Evolutionary conservation across 257 asterid species (phyloP).

Genomic region (Ligustrum vulgare): DNA sequence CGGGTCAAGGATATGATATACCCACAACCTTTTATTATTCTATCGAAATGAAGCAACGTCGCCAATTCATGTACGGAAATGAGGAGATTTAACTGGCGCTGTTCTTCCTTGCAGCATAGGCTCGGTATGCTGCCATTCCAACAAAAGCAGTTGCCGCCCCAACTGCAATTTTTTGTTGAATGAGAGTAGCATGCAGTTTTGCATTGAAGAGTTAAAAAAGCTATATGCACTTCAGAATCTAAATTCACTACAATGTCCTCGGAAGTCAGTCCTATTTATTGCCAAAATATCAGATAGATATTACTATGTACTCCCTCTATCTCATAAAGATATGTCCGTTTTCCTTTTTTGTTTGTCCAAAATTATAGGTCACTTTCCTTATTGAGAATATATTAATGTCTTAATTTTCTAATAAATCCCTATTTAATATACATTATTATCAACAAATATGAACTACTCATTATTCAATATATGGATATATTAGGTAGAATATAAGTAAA

Average conservation of each 20-base stretch:
- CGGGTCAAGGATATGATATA: not conserved
- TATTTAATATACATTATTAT: too few relatives aligned
- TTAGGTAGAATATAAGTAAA: too few relatives aligned
- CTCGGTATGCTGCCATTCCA: conserved; percentile 81
- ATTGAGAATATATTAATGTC: too few relatives aligned
- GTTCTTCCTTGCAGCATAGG: conserved; percentile 78
- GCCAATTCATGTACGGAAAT: conserved; percentile 24
- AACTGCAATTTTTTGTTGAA: conserved; percentile 50
- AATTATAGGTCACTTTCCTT: too few relatives aligned
- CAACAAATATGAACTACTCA: too few relatives aligned
- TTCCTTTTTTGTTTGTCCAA: too few relatives aligned
- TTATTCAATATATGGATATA: too few relatives aligned
- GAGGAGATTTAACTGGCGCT: conserved; percentile 49
- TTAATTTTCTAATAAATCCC: too few relatives aligned
- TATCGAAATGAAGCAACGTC: not conserved
- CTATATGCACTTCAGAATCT: not conserved
- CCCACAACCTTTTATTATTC: conserved; percentile 1
- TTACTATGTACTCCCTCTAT: too few relatives aligned
- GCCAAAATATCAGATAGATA: conserved; percentile 1
- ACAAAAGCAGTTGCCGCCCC: conserved; percentile 81
- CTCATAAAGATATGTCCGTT: too few relatives aligned
- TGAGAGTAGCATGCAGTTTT: conserved; percentile 16
- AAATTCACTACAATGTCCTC: not conserved
- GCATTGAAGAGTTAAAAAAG: conserved; percentile 5
- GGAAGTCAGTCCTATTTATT: not conserved